Percentiles rank a stretch among this genome's conserved stretches.
Conservation (phyloP, 176 grass and related monocot genomes). For the Oryza meridionalis region DNA sequence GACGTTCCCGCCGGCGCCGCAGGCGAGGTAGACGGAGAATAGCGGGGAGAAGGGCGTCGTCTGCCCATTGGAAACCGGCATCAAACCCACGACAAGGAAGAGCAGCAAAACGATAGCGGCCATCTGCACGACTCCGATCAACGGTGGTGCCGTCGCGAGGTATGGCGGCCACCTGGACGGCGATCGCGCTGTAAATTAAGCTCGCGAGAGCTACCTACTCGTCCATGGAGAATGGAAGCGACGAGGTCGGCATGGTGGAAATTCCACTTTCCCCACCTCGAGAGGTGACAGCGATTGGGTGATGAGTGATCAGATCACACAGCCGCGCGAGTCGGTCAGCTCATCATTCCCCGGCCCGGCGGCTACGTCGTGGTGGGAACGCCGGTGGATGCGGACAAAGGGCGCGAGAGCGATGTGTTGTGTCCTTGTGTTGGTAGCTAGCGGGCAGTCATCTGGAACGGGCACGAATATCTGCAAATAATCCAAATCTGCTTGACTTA, state of each 20-base stretch:
- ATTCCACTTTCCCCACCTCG: neutral
- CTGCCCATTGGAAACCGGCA: neutral
- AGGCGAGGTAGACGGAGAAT: constrained; percentile 15
- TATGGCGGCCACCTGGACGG: too few relatives aligned
- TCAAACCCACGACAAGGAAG: neutral
- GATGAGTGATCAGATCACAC: neutral
- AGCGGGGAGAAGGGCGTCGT: neutral
- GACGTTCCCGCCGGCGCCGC: constrained; percentile 23
- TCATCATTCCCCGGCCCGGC: neutral
- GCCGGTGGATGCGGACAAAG: too few relatives aligned
- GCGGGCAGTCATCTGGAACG: neutral
- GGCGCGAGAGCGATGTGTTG: neutral
- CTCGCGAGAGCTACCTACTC: neutral
- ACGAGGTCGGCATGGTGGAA: neutral
- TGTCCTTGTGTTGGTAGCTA: neutral
- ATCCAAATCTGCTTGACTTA: neutral
- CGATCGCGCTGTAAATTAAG: neutral
- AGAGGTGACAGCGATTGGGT: neutral
- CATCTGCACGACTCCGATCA: neutral
- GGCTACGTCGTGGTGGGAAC: neutral
- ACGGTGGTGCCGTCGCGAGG: too few relatives aligned
- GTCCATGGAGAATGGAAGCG: neutral
- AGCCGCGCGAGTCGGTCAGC: neutral
- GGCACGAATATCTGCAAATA: neutral
- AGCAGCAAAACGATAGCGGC: neutral